A percentile compares a stretch with the other conserved stretches of the same genome.
Evolutionary conservation across 345 rosid species (phyloP).

Genomic region (Euphorbia peplus): DNA sequence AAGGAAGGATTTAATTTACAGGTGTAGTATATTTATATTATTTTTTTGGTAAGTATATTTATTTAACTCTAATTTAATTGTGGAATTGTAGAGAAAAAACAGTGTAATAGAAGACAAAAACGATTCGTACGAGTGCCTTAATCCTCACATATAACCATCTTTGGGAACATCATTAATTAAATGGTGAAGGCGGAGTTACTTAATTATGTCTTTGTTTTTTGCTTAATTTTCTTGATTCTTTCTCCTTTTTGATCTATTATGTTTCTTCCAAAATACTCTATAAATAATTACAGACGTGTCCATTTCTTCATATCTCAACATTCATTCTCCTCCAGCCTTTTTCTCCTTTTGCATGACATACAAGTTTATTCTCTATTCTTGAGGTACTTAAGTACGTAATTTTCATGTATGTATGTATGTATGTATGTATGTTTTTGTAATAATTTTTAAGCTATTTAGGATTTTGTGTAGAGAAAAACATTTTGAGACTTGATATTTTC

Average conservation of each 20-base stretch:
- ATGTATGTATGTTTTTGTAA: no score
- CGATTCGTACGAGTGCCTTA: background rate
- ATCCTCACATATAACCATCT: no score
- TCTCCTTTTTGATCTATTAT: background rate
- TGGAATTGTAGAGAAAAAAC: background rate
- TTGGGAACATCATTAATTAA: background rate
- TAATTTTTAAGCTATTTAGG: no score
- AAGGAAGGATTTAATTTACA: no score
- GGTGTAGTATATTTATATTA: no score
- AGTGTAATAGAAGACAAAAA: background rate
- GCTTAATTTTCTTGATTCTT: conserved; percentile 5
- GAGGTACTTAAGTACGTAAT: background rate
- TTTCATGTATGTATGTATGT: no score
- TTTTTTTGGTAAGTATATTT: no score
- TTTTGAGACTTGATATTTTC: no score
- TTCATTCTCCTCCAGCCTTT: background rate
- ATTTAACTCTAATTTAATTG: background rate
- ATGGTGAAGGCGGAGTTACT: conserved; percentile 26
- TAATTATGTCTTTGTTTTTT: conserved; percentile 4
- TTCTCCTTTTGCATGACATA: conserved; percentile 6
- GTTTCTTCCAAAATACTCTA: background rate
- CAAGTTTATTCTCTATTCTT: background rate
- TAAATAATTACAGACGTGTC: no score
- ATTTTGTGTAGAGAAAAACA: no score
- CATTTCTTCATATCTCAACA: background rate